phyloP scores from a whole-genome alignment of 495 filamentous ascomycete genomes.

The Aspergillus bertholletiae region DNA sequence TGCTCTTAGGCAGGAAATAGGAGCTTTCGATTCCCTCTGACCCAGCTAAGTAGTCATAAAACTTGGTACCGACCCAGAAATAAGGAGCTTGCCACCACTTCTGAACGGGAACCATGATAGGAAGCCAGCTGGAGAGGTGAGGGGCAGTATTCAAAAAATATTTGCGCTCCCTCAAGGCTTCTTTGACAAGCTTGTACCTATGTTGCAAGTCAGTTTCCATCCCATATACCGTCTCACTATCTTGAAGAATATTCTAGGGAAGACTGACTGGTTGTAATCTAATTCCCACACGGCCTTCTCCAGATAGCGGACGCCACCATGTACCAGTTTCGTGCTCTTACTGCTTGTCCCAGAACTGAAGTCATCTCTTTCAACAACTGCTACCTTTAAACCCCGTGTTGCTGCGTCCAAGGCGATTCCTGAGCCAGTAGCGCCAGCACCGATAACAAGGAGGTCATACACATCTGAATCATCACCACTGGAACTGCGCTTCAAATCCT shows the following conservation, averaged over 20 bases:
- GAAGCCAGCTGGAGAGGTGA: constrained; percentile 90
- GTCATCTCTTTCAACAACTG: constrained; percentile 91
- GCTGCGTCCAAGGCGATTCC: constrained; percentile 94
- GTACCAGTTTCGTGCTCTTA: constrained; percentile 96
- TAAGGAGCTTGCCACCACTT: constrained; percentile 98
- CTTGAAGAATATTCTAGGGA: no score
- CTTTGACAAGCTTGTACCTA: constrained; percentile 82
- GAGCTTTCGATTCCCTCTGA: constrained; percentile 96
- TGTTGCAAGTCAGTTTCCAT: background rate
- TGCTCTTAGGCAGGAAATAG: constrained; percentile 92
- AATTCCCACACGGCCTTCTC: constrained; percentile 97
- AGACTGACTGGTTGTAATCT: constrained; percentile 79
- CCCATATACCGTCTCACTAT: no score
- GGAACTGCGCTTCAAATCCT: constrained; percentile 42
- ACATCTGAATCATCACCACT: constrained; percentile 26
- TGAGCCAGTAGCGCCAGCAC: constrained; percentile 86
- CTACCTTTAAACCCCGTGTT: constrained; percentile 88
- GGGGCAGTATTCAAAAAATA: constrained; percentile 96
- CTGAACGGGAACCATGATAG: constrained; percentile 95
- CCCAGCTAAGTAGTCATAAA: constrained; percentile 91
- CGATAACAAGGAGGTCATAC: constrained; percentile 91
- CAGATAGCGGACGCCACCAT: constrained; percentile 92
- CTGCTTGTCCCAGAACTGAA: constrained; percentile 92
- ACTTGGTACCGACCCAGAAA: constrained; percentile 95
- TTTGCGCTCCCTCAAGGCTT: constrained; percentile 92